Conservation (phyloP, 2,329 filamentous ascomycete species). For the Trichoderma citrinoviride region DNA sequence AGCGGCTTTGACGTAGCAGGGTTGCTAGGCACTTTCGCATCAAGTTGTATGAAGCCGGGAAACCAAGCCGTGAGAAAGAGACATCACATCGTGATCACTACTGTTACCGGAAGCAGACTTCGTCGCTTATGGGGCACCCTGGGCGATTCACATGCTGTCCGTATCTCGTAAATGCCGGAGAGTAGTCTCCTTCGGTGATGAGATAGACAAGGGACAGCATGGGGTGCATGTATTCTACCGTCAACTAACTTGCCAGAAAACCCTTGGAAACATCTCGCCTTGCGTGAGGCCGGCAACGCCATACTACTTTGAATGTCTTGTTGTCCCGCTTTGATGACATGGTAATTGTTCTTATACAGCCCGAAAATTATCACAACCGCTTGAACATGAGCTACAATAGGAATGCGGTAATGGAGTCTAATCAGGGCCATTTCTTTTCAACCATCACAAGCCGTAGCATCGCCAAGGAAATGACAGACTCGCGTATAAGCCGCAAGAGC, state of each 20-base stretch:
- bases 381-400: too few species aligned
- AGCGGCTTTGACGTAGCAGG: not conserved
- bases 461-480: not conserved
- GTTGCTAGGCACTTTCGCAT: not conserved
- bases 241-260: too few species aligned
- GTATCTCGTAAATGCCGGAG: not conserved
- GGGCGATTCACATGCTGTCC: not conserved
- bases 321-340: too few species aligned
- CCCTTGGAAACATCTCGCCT: too few species aligned
- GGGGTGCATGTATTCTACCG: too few species aligned
- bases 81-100: not conserved
- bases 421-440: not conserved
- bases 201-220: not conserved
- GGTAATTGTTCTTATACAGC: too few species aligned
- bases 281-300: not conserved
- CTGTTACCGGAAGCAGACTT: not conserved
- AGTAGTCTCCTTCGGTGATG: too few species aligned
- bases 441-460: not conserved
- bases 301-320: too few species aligned
- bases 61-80: not conserved
- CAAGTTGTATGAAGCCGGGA: not conserved
- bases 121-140: not conserved
- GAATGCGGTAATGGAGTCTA: not conserved
- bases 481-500: not conserved
- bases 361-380: too few species aligned